A percentile compares a stretch with the other conserved stretches of the same genome.
Evolutionary conservation across 352 stramenopile species (phyloP).

Genomic region (Globisporangium spinosum): DNA sequence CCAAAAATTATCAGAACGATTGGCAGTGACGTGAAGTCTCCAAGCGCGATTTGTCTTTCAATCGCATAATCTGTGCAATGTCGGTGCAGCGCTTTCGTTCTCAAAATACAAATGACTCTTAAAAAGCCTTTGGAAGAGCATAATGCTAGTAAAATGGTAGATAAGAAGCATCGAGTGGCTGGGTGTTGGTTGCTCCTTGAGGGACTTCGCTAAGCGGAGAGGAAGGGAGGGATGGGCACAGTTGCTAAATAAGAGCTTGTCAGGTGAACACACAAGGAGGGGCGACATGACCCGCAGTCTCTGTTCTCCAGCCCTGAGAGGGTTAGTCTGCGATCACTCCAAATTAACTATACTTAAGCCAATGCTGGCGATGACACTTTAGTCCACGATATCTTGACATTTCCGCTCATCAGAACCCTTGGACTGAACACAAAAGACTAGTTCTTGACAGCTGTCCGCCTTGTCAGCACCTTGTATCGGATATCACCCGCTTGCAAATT

Average conservation of each 20-base stretch:
- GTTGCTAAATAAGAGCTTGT: conserved; percentile 7
- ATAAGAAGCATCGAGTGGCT: conserved; percentile 7
- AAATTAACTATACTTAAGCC: background rate
- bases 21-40: background rate
- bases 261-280: background rate
- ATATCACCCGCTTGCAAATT: too few species aligned
- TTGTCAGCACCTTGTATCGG: too few species aligned
- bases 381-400: too few species aligned
- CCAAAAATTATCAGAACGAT: too few species aligned
- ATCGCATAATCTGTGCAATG: background rate
- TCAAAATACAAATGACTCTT: background rate
- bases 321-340: background rate
- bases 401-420: too few species aligned
- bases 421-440: too few species aligned
- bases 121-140: background rate
- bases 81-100: background rate
- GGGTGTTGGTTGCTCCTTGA: conserved; percentile 4
- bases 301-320: background rate
- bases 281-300: too few species aligned
- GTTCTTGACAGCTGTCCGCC: too few species aligned
- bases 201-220: background rate
- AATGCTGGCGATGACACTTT: background rate
- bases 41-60: background rate
- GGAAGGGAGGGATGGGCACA: background rate
- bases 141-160: background rate